Conservation (phyloP, 2,329 filamentous ascomycete genomes). For the Eutypa lata region DNA sequence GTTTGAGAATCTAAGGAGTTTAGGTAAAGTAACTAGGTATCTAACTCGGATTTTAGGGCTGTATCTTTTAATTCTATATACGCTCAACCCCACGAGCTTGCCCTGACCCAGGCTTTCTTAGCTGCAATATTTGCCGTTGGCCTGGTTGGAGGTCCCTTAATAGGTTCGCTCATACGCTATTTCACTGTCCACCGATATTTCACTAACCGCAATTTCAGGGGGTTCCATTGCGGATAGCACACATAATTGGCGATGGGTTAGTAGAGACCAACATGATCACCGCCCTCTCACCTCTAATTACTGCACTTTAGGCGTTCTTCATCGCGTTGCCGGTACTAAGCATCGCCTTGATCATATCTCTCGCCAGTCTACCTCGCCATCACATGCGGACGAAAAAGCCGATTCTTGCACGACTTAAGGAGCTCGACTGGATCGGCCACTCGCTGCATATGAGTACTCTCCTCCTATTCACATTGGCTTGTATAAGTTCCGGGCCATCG, state of each 20-base stretch:
- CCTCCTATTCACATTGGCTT: slow-evolving; percentile 40
- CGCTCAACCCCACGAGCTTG: slow-evolving; percentile 14
- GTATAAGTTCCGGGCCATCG: slow-evolving; percentile 47
- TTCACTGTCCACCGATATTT: slow-evolving; percentile 16
- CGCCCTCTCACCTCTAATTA: background rate
- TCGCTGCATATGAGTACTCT: slow-evolving; percentile 28
- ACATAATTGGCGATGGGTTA: slow-evolving; percentile 38
- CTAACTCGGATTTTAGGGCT: slow-evolving; percentile 1
- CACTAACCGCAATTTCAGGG: slow-evolving; percentile 8
- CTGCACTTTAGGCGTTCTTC: slow-evolving; percentile 16
- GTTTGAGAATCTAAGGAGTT: background rate
- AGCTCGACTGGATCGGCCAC: slow-evolving; percentile 30
- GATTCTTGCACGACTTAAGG: slow-evolving; percentile 12
- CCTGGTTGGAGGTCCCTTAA: slow-evolving; percentile 20
- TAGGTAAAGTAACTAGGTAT: background rate
- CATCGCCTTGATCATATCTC: slow-evolving; percentile 28
- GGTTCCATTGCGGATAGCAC: slow-evolving; percentile 31
- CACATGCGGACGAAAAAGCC: slow-evolving; percentile 17
- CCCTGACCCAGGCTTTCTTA: slow-evolving; percentile 12
- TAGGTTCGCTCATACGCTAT: slow-evolving; percentile 24
- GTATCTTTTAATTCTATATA: slow-evolving; percentile 20
- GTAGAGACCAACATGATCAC: background rate
- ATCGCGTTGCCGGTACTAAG: slow-evolving; percentile 12
- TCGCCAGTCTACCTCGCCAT: slow-evolving; percentile 40
- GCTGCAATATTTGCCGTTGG: slow-evolving; percentile 25